Percentiles rank a stretch among this genome's conserved stretches.
These are phyloP conservation scores for Bauhinia variegata DNA, from an alignment of 306 rosid species.

Conservation along the genomic window DNA sequence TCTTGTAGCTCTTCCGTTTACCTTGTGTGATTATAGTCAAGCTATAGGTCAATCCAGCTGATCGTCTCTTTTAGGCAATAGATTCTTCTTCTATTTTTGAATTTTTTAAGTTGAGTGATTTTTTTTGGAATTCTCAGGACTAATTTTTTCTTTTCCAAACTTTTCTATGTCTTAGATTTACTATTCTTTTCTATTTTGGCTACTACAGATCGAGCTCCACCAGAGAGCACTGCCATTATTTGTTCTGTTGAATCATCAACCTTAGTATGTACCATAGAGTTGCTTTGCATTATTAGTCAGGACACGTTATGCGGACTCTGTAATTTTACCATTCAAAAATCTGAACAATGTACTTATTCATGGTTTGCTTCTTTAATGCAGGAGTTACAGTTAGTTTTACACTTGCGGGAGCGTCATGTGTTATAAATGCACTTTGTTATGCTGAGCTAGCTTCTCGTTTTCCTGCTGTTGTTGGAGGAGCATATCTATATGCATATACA, in stretches of 20 bases:
- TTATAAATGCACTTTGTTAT: slow-evolving; percentile 90
- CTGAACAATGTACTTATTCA: slow-evolving; percentile 20
- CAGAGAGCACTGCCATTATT: neutral
- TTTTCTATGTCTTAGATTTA: slow-evolving; percentile 7
- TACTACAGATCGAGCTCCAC: neutral
- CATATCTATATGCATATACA: slow-evolving; percentile 85
- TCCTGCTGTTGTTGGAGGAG: slow-evolving; percentile 97
- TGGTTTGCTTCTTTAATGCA: slow-evolving; percentile 50
- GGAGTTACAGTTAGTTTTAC: slow-evolving; percentile 87
- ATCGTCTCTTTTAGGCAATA: neutral
- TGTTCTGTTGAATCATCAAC: slow-evolving; percentile 24
- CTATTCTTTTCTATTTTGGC: slow-evolving; percentile 15
- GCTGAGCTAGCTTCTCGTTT: slow-evolving; percentile 89
- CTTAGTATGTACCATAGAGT: neutral
- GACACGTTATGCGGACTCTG: slow-evolving; percentile 7
- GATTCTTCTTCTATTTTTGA: neutral
- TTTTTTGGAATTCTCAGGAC: neutral
- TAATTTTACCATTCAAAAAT: slow-evolving; percentile 18
- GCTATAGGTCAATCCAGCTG: neutral
- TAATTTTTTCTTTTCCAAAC: neutral
- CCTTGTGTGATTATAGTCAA: neutral
- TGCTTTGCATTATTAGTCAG: slow-evolving; percentile 14
- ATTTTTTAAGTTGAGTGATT: neutral
- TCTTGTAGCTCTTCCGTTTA: neutral
- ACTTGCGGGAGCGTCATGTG: slow-evolving; percentile 87